phyloP scores from a whole-genome alignment of 2,329 filamentous ascomycete species.

The Fusarium goolgardi region DNA sequence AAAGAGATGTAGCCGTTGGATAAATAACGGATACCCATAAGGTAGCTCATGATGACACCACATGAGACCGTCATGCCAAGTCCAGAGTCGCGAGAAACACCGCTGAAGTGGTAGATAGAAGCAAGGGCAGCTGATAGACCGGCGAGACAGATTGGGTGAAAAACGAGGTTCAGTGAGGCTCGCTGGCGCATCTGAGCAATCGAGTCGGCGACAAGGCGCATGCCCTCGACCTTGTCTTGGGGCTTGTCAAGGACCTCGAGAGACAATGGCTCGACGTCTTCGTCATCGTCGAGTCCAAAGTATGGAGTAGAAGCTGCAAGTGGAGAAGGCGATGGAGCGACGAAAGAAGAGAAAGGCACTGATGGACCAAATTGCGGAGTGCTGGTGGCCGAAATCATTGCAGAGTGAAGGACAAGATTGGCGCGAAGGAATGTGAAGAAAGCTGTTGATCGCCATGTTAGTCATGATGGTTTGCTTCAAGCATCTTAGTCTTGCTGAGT shows the following conservation, averaged over 20 bases:
- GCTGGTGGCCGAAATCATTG: slow-evolving; percentile 71
- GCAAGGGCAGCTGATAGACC: slow-evolving; percentile 59
- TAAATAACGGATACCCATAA: slow-evolving; percentile 70
- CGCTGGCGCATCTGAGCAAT: slow-evolving; percentile 83
- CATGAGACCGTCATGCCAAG: slow-evolving; percentile 68
- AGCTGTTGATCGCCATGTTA: slow-evolving; percentile 61
- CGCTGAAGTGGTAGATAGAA: slow-evolving; percentile 60
- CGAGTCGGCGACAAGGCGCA: slow-evolving; percentile 82
- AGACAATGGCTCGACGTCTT: slow-evolving; percentile 69
- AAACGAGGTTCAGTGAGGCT: slow-evolving; percentile 71
- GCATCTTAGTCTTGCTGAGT: neutral
- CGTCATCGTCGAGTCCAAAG: slow-evolving; percentile 54
- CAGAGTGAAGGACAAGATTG: slow-evolving; percentile 77
- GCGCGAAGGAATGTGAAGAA: slow-evolving; percentile 86
- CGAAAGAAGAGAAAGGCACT: slow-evolving; percentile 49
- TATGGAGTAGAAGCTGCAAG: slow-evolving; percentile 71
- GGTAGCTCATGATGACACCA: slow-evolving; percentile 71
- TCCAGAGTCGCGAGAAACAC: slow-evolving; percentile 62
- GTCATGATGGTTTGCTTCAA: slow-evolving; percentile 22
- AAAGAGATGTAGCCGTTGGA: slow-evolving; percentile 71
- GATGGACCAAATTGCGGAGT: slow-evolving; percentile 72
- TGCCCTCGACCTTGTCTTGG: slow-evolving; percentile 72
- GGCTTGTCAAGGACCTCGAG: slow-evolving; percentile 67
- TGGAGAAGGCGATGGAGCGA: slow-evolving; percentile 65
- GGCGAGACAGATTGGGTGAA: slow-evolving; percentile 68